Conservation (phyloP, 352 stramenopile genomes). For the Pythium vanterpoolii region DNA sequence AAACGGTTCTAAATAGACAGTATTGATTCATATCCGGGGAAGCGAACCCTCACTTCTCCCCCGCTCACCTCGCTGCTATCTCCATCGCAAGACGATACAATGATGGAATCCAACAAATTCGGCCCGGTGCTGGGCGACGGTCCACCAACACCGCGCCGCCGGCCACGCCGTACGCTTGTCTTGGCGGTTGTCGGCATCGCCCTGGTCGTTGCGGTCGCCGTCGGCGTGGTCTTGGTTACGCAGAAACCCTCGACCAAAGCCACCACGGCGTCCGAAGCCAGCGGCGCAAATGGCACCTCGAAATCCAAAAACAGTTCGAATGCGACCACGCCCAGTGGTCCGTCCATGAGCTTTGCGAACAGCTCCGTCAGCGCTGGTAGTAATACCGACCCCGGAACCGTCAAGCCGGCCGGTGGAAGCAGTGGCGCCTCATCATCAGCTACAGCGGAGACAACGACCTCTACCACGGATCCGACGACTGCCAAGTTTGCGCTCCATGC, state of each 20-base stretch:
- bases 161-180: background rate
- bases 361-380: background rate
- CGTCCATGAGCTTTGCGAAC: background rate
- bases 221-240: background rate
- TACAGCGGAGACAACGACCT: background rate
- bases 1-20: too few species aligned
- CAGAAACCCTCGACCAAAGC: background rate
- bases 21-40: too few species aligned
- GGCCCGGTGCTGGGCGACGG: background rate
- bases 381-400: background rate
- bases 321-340: background rate
- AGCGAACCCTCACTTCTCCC: too few species aligned
- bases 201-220: background rate
- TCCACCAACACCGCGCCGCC: background rate
- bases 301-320: background rate
- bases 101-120: background rate
- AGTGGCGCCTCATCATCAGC: background rate
- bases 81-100: background rate
- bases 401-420: slow-evolving; percentile 3
- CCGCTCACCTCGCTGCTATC: background rate
- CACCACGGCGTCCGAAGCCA: background rate
- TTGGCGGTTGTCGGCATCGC: background rate
- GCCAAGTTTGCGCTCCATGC: slow-evolving; percentile 19
- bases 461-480: slow-evolving; percentile 8
- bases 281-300: background rate